phyloP scores from a whole-genome alignment of 768 basidiomycete species.

The Trichaptum fuscoviolaceum region DNA sequence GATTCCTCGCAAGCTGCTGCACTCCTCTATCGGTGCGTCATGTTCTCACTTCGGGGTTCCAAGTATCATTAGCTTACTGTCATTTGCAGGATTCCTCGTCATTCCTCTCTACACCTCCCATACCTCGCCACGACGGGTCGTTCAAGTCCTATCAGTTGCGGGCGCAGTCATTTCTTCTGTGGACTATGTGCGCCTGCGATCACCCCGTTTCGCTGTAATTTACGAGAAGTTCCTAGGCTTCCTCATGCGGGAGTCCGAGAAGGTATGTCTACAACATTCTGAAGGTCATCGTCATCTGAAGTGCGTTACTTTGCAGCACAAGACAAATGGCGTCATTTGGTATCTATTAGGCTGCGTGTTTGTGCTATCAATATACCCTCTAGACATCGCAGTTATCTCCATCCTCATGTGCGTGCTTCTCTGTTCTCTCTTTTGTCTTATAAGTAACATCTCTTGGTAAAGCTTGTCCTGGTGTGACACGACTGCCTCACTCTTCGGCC shows the following conservation, averaged over 20 bases:
- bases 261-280: slow-evolving; percentile 36
- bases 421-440: slow-evolving; percentile 7
- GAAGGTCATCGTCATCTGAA: background rate
- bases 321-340: slow-evolving; percentile 85
- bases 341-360: slow-evolving; percentile 85
- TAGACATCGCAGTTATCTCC: slow-evolving; percentile 84
- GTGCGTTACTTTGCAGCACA: slow-evolving; percentile 34
- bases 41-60: slow-evolving; percentile 3
- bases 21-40: slow-evolving; percentile 80
- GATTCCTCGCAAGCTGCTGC: slow-evolving; percentile 81
- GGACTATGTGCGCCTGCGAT: slow-evolving; percentile 70
- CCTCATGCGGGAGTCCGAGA: slow-evolving; percentile 88
- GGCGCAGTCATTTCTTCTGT: slow-evolving; percentile 66
- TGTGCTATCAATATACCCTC: slow-evolving; percentile 69
- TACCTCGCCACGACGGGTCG: slow-evolving; percentile 44
- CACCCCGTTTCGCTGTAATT: slow-evolving; percentile 53
- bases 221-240: slow-evolving; percentile 74
- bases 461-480: slow-evolving; percentile 97
- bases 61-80: slow-evolving; percentile 2
- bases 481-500: slow-evolving; percentile 85
- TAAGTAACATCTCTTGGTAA: slow-evolving; percentile 9
- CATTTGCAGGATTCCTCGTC: slow-evolving; percentile 52
- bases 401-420: slow-evolving; percentile 75
- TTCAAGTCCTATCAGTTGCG: slow-evolving; percentile 57
- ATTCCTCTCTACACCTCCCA: slow-evolving; percentile 51